phyloP scores from a whole-genome alignment of 805 yeast species.

The Saccharomycopsis sp. region DNA sequence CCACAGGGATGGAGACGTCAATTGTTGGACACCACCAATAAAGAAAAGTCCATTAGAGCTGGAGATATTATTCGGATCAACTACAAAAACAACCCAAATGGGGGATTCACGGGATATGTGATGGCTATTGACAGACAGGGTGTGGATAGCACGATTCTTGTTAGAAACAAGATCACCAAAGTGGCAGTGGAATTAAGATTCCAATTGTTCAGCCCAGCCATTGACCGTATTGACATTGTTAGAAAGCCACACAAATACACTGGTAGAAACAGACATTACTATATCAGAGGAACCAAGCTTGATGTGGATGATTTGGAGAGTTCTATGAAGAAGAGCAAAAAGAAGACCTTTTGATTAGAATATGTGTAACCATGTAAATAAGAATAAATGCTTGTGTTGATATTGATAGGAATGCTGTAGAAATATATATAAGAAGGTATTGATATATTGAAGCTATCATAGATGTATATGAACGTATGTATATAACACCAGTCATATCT shows the following conservation, averaged over 20 bases:
- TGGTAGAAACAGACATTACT: conserved; percentile 81
- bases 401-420: too few relatives aligned
- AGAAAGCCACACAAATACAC: conserved; percentile 68
- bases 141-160: conserved; percentile 64
- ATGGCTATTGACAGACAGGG: conserved; percentile 69
- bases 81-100: conserved; percentile 49
- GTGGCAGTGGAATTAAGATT: conserved; percentile 82
- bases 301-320: conserved; percentile 67
- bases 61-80: conserved; percentile 80
- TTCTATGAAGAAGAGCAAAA: conserved; percentile 1
- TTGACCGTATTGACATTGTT: conserved; percentile 70
- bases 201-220: conserved; percentile 73
- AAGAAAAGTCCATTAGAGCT: conserved; percentile 49
- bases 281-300: conserved; percentile 71
- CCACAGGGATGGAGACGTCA: conserved; percentile 62
- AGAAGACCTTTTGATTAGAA: neutral
- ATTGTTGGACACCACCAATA: conserved; percentile 40
- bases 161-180: conserved; percentile 77
- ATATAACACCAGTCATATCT: too few relatives aligned
- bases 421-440: too few relatives aligned
- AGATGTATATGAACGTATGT: too few relatives aligned
- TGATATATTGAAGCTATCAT: too few relatives aligned
- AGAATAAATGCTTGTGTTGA: too few relatives aligned
- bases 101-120: conserved; percentile 70
- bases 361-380: neutral